Conservation (phyloP, 495 filamentous ascomycete genomes). For the Annulohypoxylon stygium region DNA sequence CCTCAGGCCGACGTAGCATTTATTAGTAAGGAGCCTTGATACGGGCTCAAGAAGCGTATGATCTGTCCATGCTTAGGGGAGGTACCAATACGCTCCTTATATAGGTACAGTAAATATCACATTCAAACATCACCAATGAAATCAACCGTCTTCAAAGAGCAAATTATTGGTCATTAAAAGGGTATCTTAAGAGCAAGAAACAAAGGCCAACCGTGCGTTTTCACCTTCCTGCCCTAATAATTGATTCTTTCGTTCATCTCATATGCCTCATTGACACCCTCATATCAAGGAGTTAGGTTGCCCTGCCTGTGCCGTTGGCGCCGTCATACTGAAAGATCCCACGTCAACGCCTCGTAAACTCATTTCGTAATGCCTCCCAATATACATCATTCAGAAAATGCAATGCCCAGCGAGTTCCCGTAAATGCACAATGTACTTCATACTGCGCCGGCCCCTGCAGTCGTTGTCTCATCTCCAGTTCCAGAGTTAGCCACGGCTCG, state of each 20-base stretch:
- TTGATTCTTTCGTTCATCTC: conserved; percentile 18
- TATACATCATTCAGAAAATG: conserved; percentile 32
- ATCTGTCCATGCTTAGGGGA: too few species aligned
- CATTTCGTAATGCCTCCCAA: conserved; percentile 1
- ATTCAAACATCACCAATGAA: neutral
- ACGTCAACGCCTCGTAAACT: conserved; percentile 33
- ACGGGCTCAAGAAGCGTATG: neutral
- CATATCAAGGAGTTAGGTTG: conserved; percentile 25
- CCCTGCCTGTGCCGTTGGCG: conserved; percentile 19
- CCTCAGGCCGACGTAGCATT: neutral
- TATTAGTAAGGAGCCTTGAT: neutral
- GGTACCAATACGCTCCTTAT: too few species aligned
- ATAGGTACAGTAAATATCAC: neutral
- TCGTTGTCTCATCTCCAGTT: conserved; percentile 28
- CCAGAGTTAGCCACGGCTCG: conserved; percentile 30
- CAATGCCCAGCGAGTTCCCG: neutral
- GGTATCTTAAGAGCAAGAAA: conserved; percentile 35
- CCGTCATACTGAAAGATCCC: neutral
- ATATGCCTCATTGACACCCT: conserved; percentile 11
- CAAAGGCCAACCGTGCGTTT: conserved; percentile 9
- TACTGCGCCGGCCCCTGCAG: conserved; percentile 18
- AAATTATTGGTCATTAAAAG: conserved; percentile 32
- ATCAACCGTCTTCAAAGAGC: neutral
- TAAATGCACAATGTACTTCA: conserved; percentile 17
- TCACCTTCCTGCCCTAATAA: neutral